Evolutionary conservation across 1,284 basidiomycete species (phyloP).

Genomic region (Ganoderma boninense): DNA sequence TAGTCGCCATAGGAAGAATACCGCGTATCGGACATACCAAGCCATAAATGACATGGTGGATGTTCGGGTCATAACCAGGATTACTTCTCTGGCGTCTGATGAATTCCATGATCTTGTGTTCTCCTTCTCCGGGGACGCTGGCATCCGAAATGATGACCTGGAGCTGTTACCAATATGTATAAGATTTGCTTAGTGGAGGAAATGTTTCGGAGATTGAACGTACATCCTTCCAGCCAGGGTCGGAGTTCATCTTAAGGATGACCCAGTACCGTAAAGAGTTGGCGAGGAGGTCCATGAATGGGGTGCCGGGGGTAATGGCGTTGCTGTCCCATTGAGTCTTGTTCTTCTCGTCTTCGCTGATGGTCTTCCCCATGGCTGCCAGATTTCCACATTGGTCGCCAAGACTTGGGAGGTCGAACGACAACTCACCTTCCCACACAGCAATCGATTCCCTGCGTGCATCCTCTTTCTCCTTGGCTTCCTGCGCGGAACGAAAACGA

Average conservation of each 20-base stretch:
- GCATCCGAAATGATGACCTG: slow-evolving; percentile 98
- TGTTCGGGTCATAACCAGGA: slow-evolving; percentile 93
- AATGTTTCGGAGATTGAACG: slow-evolving; percentile 36
- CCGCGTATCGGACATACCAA: slow-evolving; percentile 61
- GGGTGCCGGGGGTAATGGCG: slow-evolving; percentile 98
- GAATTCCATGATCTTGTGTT: slow-evolving; percentile 99
- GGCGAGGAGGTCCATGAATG: slow-evolving; percentile 97
- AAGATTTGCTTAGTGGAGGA: slow-evolving; percentile 4
- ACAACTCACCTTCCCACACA: slow-evolving; percentile 80
- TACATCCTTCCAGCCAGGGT: slow-evolving; percentile 95
- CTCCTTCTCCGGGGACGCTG: slow-evolving; percentile 97
- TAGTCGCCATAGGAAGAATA: background rate
- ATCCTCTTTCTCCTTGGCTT: slow-evolving; percentile 94
- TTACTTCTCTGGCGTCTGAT: slow-evolving; percentile 92
- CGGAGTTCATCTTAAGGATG: slow-evolving; percentile 92
- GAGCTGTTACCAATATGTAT: slow-evolving; percentile 58
- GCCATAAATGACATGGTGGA: slow-evolving; percentile 97
- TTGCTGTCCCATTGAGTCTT: slow-evolving; percentile 97
- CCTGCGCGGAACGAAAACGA: slow-evolving; percentile 94
- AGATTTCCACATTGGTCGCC: slow-evolving; percentile 11
- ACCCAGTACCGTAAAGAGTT: slow-evolving; percentile 96
- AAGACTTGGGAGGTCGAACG: background rate
- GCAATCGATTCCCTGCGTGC: slow-evolving; percentile 83
- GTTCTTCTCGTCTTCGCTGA: slow-evolving; percentile 87
- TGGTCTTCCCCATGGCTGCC: slow-evolving; percentile 87